Base-by-base conservation (phyloP, 2,329 filamentous ascomycete species). In the Parastagonospora avenae region DNA sequence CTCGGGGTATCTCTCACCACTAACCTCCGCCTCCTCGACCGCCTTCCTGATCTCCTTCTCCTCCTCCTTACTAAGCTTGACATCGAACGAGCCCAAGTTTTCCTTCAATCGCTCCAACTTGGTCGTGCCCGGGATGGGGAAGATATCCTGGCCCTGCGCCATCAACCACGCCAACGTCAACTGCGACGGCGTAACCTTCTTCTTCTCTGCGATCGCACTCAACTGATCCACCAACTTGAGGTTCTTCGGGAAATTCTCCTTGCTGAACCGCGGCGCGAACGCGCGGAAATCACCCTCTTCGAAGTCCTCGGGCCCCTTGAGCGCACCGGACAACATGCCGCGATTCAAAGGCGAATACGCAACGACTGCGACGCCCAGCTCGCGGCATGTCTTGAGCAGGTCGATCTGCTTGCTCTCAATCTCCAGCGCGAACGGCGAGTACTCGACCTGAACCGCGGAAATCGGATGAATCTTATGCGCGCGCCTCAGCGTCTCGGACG, bases 161-260 rank as follows among this genome's bases (percentile, higher is more conserved):
- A 74, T 24, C 35, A 75, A 41, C 72, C 74, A 76, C 6, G 72
- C 71, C n/a, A 76, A 52, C 0, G 82, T 80, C 40, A 90, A 64
- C 64, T 90, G 87, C 0, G 78, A 77, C 0, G 83, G 59, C 0
- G 85, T 85, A 39, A 76, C 77, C 3, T 74, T 78, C 70, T 88
- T 87, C 54, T 67, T 57, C 46, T 67, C 60, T 8, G 73, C 74
- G 6, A 76, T 40, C 12, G 55, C 55, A 0, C 46, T 54, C 15
- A 76, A 59, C 16, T 60, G 40, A 14, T 71, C 63, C 2, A 74
- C 72, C 2, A 76, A 56, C 50, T 60, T 62, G 9, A 73, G 24
- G 41, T 76, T 76, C 50, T 70, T 69, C 12, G 68, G 62, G 40
- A 74, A 71, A 42, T 75, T 75, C 52, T 73, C 79, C 3, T 60